These are phyloP conservation scores for Aspergillus melleus DNA, from an alignment of 2,329 filamentous ascomycete species.

Conservation along the genomic window DNA sequence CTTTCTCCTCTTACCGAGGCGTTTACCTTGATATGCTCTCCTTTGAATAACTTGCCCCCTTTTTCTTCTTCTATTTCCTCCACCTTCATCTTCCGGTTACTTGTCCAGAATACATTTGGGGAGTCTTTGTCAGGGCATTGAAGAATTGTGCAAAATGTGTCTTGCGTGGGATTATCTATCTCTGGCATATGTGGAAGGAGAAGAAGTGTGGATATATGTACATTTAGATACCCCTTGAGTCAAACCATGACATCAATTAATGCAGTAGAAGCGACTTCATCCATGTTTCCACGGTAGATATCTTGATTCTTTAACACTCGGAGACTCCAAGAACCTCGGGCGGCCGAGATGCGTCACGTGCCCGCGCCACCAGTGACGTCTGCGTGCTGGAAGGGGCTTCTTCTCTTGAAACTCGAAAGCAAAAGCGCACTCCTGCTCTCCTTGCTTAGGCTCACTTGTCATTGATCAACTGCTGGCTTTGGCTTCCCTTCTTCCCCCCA, in stretches of 20 bases:
- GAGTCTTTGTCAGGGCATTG: neutral
- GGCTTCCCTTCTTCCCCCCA: neutral
- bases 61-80: conserved; percentile 5
- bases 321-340: neutral
- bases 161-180: neutral
- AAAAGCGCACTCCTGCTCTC: neutral
- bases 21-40: neutral
- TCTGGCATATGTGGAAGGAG: neutral
- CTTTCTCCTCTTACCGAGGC: neutral
- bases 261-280: neutral
- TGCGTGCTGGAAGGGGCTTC: neutral
- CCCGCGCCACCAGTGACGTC: neutral
- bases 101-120: neutral
- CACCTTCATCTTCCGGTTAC: neutral
- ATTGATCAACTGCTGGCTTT: neutral
- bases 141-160: neutral
- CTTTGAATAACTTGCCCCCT: neutral
- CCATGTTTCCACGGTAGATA: no score
- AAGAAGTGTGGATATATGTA: conserved; percentile 19
- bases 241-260: neutral
- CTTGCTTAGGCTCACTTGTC: neutral
- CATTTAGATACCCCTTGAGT: conserved; percentile 36
- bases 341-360: neutral
- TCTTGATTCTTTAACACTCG: no score
- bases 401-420: neutral